These are phyloP conservation scores for Pseudonectria foliicola DNA, from an alignment of 2,329 filamentous ascomycete genomes.

Conservation along the genomic window DNA sequence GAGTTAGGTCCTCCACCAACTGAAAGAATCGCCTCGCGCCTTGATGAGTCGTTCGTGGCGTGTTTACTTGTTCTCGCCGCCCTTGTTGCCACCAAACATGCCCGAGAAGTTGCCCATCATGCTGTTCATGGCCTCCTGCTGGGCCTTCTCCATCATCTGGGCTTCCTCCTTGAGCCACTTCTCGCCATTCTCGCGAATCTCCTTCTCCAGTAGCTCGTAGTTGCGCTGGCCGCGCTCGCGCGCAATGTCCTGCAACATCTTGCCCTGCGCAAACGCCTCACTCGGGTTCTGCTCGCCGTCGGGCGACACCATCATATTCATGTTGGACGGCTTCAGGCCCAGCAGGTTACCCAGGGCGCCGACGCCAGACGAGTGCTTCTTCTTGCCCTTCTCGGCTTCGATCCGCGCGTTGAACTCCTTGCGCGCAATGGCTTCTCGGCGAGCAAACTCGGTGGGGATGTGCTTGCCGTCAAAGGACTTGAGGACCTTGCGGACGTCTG, in stretches of 20 bases:
- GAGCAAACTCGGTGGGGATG: conserved; percentile 85
- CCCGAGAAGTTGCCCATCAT: conserved; percentile 70
- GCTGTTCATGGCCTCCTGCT: conserved; percentile 84
- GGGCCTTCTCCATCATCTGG: conserved; percentile 76
- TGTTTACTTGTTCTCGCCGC: conserved; percentile 6
- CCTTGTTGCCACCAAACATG: conserved; percentile 14
- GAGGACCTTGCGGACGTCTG: conserved; percentile 78
- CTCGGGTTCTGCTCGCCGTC: conserved; percentile 64
- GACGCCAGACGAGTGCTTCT: conserved; percentile 49
- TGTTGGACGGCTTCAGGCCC: conserved; percentile 66
- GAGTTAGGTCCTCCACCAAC: conserved; percentile 9
- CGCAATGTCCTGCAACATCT: conserved; percentile 94
- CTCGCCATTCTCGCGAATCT: conserved; percentile 88
- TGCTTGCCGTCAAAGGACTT: conserved; percentile 84
- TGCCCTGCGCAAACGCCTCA: conserved; percentile 81
- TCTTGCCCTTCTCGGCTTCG: conserved; percentile 58
- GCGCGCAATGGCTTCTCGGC: conserved; percentile 77
- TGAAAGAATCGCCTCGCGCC: conserved; percentile 7
- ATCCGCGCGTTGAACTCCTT: conserved; percentile 78
- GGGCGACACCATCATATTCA: conserved; percentile 51
- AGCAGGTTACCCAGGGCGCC: conserved; percentile 64
- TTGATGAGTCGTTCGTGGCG: no score
- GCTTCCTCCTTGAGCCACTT: conserved; percentile 95
- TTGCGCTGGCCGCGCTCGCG: conserved; percentile 85
- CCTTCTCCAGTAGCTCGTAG: conserved; percentile 82